These are phyloP conservation scores for Aspergillus unguis DNA, from an alignment of 2,329 filamentous ascomycete genomes.

Conservation along the genomic window DNA sequence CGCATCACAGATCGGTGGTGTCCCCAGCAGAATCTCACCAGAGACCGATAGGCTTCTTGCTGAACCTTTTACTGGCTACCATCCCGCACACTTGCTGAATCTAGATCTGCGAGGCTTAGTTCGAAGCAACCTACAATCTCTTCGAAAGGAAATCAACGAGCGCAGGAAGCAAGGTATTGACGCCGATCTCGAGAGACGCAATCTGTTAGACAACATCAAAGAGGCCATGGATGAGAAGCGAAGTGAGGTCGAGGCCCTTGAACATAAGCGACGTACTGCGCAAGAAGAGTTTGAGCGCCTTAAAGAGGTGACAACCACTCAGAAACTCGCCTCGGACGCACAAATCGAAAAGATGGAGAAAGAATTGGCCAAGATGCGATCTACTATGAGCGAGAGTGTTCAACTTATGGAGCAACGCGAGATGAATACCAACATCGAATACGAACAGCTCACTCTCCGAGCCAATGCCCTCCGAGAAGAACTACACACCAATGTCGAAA, in stretches of 20 bases:
- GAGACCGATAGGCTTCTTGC: constrained; percentile 75
- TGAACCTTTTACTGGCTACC: constrained; percentile 80
- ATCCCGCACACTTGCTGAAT: constrained; percentile 82
- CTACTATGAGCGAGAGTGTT: constrained; percentile 76
- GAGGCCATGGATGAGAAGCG: constrained; percentile 96
- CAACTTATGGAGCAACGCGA: constrained; percentile 91
- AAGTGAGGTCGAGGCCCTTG: constrained; percentile 85
- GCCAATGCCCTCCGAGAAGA: constrained; percentile 87
- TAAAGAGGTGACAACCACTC: constrained; percentile 79
- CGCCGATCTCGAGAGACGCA: constrained; percentile 89
- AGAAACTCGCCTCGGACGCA: constrained; percentile 82
- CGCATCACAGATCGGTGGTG: constrained; percentile 54
- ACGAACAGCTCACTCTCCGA: constrained; percentile 84
- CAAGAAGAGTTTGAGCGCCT: constrained; percentile 93
- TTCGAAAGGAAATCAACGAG: constrained; percentile 91
- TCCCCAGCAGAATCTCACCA: constrained; percentile 46
- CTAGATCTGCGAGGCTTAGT: constrained; percentile 80
- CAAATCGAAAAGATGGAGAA: constrained; percentile 99
- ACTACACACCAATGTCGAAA: constrained; percentile 94
- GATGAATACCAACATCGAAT: constrained; percentile 95
- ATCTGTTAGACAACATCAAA: constrained; percentile 88
- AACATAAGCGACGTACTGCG: constrained; percentile 81
- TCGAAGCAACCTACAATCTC: constrained; percentile 70
- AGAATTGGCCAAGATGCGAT: constrained; percentile 89
- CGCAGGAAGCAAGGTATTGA: constrained; percentile 78